phyloP scores from a whole-genome alignment of 2,329 filamentous ascomycete genomes.

The Periconia digitata region DNA sequence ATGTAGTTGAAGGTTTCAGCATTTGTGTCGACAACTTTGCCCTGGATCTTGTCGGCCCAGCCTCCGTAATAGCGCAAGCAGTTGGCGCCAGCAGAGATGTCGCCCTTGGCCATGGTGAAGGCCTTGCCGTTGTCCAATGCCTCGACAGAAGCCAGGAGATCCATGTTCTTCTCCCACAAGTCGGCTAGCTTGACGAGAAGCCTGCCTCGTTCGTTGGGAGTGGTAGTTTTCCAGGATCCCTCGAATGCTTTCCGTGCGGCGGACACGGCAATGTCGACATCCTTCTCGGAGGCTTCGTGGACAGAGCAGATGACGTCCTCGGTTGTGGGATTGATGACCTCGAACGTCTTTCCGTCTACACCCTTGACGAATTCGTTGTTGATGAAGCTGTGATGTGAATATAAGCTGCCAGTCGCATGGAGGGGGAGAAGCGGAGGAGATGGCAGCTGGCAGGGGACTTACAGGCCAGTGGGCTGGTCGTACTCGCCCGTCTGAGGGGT shows the following conservation, averaged over 20 bases:
- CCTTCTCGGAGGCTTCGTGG: conserved; percentile 84
- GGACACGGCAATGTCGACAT: conserved; percentile 75
- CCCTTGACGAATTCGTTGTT: conserved; percentile 88
- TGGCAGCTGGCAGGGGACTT: conserved; percentile 33
- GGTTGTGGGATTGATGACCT: conserved; percentile 84
- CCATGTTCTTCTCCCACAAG: conserved; percentile 74
- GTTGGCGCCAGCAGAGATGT: conserved; percentile 67
- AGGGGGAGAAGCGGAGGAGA: not conserved
- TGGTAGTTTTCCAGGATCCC: conserved; percentile 66
- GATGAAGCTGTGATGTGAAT: conserved; percentile 66
- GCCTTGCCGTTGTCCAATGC: conserved; percentile 88
- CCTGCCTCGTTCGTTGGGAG: conserved; percentile 70
- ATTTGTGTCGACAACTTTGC: conserved; percentile 80
- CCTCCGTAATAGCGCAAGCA: conserved; percentile 85
- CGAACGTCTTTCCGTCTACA: conserved; percentile 85
- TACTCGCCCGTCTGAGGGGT: conserved; percentile 66
- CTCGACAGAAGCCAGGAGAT: conserved; percentile 79
- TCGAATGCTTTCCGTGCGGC: conserved; percentile 87
- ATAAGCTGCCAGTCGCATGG: conserved; percentile 18
- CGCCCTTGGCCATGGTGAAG: conserved; percentile 72
- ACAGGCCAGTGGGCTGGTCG: conserved; percentile 57
- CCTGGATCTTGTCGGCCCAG: conserved; percentile 89
- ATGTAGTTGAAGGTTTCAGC: conserved; percentile 84
- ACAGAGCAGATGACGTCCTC: conserved; percentile 85
- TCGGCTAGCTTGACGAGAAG: conserved; percentile 77